phyloP scores from a whole-genome alignment of 106 monocot genomes.

The Allium fistulosum region DNA sequence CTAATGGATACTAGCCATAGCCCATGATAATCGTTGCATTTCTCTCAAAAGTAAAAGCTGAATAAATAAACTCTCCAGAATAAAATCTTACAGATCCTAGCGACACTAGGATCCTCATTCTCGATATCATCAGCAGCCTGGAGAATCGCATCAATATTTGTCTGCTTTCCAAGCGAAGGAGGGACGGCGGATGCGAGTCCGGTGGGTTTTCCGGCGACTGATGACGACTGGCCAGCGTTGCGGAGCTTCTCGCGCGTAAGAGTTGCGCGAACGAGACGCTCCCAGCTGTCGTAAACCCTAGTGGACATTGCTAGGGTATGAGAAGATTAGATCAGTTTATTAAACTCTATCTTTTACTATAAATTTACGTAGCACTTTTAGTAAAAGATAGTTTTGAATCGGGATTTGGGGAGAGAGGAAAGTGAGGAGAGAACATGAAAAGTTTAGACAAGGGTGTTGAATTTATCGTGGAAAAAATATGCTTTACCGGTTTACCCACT shows the following conservation, averaged over 20 bases:
- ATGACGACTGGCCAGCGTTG: constrained; percentile 17
- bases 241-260: constrained; percentile 61
- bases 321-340: too few relatives aligned
- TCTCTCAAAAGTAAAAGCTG: not conserved
- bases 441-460: too few relatives aligned
- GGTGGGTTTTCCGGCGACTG: constrained; percentile 16
- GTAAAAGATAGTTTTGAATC: too few relatives aligned
- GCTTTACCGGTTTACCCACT: too few relatives aligned
- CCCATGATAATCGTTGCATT: not conserved
- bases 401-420: too few relatives aligned
- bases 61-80: not conserved
- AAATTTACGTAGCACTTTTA: too few relatives aligned
- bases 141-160: constrained; percentile 84
- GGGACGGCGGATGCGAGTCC: constrained; percentile 82
- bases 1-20: not conserved
- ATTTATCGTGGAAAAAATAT: too few relatives aligned
- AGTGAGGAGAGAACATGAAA: too few relatives aligned
- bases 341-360: too few relatives aligned
- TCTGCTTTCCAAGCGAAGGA: constrained; percentile 47
- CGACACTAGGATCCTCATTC: constrained; percentile 82
- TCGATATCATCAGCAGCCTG: constrained; percentile 89
- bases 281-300: constrained; percentile 69
- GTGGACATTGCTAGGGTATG: not conserved
- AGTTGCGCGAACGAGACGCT: constrained; percentile 80
- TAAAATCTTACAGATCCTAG: constrained; percentile 67